Conservation (phyloP, 306 rosid species). For the Gleditsia sinensis region DNA sequence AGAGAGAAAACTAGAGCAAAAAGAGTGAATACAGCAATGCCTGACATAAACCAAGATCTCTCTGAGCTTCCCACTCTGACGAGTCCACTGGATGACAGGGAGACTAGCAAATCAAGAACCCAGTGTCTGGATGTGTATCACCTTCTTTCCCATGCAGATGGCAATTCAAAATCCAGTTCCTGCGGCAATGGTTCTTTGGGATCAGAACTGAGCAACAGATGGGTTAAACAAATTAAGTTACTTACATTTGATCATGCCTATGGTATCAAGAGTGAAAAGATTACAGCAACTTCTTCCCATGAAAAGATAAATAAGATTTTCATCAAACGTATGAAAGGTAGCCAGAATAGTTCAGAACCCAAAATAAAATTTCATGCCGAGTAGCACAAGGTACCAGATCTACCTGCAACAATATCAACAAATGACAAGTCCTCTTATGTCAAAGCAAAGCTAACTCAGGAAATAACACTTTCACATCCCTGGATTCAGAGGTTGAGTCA, state of each 20-base stretch:
- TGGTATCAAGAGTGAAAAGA: slow-evolving; percentile 57
- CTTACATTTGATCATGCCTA: slow-evolving; percentile 43
- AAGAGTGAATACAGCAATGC: slow-evolving; percentile 33
- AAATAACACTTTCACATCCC: slow-evolving; percentile 68
- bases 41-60: slow-evolving; percentile 60
- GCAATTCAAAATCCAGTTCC: slow-evolving; percentile 46
- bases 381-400: slow-evolving; percentile 34
- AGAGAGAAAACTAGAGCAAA: slow-evolving; percentile 41
- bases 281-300: slow-evolving; percentile 55
- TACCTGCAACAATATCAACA: slow-evolving; percentile 28
- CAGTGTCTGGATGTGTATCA: slow-evolving; percentile 71
- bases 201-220: slow-evolving; percentile 61
- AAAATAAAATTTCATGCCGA: too few relatives aligned
- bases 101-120: slow-evolving; percentile 79
- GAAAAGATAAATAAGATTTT: slow-evolving; percentile 42
- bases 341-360: slow-evolving; percentile 47
- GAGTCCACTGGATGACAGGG: slow-evolving; percentile 57
- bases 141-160: slow-evolving; percentile 62
- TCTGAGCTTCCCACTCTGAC: slow-evolving; percentile 38
- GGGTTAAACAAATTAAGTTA: slow-evolving; percentile 81
- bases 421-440: slow-evolving; percentile 36
- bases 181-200: slow-evolving; percentile 42
- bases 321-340: slow-evolving; percentile 38
- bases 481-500: slow-evolving; percentile 86
- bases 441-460: slow-evolving; percentile 44